A percentile compares a stretch with the other conserved stretches of the same genome.
Conservation (phyloP, 108 stramenopile genomes). For the Nitzschia sp. region DNA sequence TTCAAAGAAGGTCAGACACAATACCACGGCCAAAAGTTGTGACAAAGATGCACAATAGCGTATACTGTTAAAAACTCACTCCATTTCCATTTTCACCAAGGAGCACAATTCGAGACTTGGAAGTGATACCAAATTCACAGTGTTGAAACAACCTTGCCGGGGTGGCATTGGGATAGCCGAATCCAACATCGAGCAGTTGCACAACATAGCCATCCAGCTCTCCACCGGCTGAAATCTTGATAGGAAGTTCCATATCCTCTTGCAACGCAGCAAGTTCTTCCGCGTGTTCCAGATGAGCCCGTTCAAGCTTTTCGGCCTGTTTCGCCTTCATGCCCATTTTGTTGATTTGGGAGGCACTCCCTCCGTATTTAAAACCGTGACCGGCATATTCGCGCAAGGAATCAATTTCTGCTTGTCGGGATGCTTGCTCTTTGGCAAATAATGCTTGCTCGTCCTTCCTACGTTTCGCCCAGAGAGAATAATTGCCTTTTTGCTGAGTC, state of each 20-base stretch:
- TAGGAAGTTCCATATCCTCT: constrained; percentile 50
- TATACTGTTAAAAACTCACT: no score
- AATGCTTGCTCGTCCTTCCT: no score
- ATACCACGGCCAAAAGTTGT: no score
- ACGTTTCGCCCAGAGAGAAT: no score
- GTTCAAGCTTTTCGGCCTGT: constrained; percentile 47
- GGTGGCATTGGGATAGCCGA: constrained; percentile 55
- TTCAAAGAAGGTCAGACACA: no score
- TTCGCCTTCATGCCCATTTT: constrained; percentile 55
- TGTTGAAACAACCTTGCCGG: constrained; percentile 24
- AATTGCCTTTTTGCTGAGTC: no score
- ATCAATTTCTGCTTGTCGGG: constrained; percentile 33
- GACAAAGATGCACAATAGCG: no score
- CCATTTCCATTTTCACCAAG: no score
- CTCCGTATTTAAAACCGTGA: constrained; percentile 49
- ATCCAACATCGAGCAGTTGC: constrained; percentile 64
- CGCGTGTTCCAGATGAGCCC: constrained; percentile 18
- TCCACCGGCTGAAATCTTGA: constrained; percentile 54
- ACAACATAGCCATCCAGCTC: constrained; percentile 53
- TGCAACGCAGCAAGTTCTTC: constrained; percentile 35
- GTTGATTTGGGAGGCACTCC: constrained; percentile 31
- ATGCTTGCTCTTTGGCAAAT: constrained; percentile 20
- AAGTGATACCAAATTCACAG: constrained; percentile 37
- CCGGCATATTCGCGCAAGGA: constrained; percentile 39
- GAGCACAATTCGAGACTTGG: no score